These are phyloP conservation scores for Neolecta irregularis DNA, from an alignment of 1,139 yeast genomes.

Conservation along the genomic window DNA sequence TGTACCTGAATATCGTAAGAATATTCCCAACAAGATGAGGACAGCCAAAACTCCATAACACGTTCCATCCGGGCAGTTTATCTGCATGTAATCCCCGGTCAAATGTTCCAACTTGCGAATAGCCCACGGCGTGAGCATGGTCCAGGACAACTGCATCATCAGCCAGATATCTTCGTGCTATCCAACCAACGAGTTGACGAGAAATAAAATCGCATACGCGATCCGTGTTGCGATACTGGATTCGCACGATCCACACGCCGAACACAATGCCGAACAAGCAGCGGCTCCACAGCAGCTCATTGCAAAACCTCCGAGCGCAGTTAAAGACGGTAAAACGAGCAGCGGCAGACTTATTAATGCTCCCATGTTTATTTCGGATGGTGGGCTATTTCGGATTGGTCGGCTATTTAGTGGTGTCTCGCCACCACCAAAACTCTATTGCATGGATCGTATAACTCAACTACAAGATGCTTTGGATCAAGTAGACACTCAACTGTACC, in stretches of 20 bases:
- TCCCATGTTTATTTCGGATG: no score
- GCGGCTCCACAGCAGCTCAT: no score
- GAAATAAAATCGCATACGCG: slow-evolving; percentile 64
- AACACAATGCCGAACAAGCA: slow-evolving; percentile 32
- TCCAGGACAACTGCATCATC: slow-evolving; percentile 49
- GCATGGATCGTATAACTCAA: no score
- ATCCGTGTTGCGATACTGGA: slow-evolving; percentile 69
- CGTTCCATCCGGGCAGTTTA: slow-evolving; percentile 61
- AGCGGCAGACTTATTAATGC: no score
- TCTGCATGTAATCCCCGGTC: slow-evolving; percentile 43
- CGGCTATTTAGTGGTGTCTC: no score
- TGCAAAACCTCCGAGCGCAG: no score
- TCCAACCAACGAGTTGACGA: slow-evolving; percentile 47
- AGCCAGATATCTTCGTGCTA: background rate
- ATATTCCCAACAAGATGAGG: background rate
- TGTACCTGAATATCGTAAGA: slow-evolving; percentile 30
- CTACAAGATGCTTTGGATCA: no score
- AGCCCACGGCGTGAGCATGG: slow-evolving; percentile 72
- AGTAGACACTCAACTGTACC: no score
- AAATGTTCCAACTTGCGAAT: slow-evolving; percentile 59
- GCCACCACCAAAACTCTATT: no score
- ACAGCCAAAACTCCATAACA: slow-evolving; percentile 86
- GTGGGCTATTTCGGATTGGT: no score
- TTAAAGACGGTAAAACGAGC: no score
- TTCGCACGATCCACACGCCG: slow-evolving; percentile 38